Evolutionary conservation across 805 yeast genomes (phyloP).

Genomic region (Groenewaldozyma tartarivorans): DNA sequence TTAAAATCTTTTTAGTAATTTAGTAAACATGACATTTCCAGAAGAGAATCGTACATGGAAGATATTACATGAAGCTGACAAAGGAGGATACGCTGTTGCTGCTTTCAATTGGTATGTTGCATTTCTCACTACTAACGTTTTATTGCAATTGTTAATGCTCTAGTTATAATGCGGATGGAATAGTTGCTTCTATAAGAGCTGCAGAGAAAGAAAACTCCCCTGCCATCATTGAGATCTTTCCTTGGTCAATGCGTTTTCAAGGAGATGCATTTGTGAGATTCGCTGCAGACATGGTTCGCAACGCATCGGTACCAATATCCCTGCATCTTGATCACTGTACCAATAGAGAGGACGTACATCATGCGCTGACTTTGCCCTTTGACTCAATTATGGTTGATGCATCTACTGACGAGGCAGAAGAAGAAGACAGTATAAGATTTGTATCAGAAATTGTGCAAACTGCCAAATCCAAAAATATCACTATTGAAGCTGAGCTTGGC

Average conservation of each 20-base stretch:
- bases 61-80: constrained; percentile 26
- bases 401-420: constrained; percentile 30
- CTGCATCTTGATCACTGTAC: constrained; percentile 32
- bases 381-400: constrained; percentile 34
- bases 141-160: not conserved
- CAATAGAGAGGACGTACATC: constrained; percentile 24
- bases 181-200: constrained; percentile 28
- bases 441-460: constrained; percentile 25
- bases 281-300: constrained; percentile 19
- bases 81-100: constrained; percentile 27
- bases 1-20: too few species aligned
- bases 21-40: too few species aligned
- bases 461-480: constrained; percentile 24
- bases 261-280: constrained; percentile 5
- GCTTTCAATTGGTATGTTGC: constrained; percentile 24
- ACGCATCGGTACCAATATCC: constrained; percentile 30
- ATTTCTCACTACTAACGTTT: not conserved
- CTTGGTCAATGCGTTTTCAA: constrained; percentile 29
- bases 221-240: constrained; percentile 28
- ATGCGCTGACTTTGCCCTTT: constrained; percentile 28
- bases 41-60: constrained; percentile 23
- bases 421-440: constrained; percentile 26
- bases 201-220: constrained; percentile 29
- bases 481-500: constrained; percentile 33
- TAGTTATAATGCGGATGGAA: constrained; percentile 28